Evolutionary conservation across 2,329 filamentous ascomycete species (phyloP), one percentile per base, ranked within the genome.

Genomic region (Stemphylium vesicarium): DNA sequence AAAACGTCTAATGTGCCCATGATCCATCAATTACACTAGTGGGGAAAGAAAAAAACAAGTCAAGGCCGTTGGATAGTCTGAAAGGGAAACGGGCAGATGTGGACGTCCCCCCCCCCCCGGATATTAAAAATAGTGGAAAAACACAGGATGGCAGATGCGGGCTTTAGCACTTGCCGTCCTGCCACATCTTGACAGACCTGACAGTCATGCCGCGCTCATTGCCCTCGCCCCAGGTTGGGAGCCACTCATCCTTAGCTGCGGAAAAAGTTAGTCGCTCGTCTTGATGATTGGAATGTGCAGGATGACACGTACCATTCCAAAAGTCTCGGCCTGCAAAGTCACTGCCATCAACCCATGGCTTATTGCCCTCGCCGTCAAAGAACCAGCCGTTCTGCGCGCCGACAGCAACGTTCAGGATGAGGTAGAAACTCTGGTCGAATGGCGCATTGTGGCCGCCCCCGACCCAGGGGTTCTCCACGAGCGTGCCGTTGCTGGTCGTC

Each of bases 351-450:
- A 66, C 66, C 91, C 91, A 95, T 0, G 91, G 91, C 81, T 95
- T 95, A 41, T 94, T 94, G 38, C 81, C 82, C 61, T 82, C 78
- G n/a, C 86, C 85, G 29, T 70, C 66, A 46, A 56, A 69, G 50
- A 94, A 95, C 89, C 90, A 95, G 26, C 91, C 90, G 62, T 92
- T 92, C 32, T 87, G 91, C 37, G 87, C 86, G 26, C 89, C 90
- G 4, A 92, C 89, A 3, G 87, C 89, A 5, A 92, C 80, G 66
- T 91, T 91, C 43, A 93, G 74, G 61, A 92, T 89, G 31, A 93
- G 81, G 65, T 89, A 92, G 68, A 92, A 92, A 5, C 82, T 77
- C 62, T 90, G 82, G 69, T 92, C 89, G 64, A 93, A 93, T 0
- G 90, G 89, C 0, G 89, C 87, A 63, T 88, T 85, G 8, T 79